phyloP scores from a whole-genome alignment of 2,329 filamentous ascomycete species.

The Hymenoscyphus scutula region DNA sequence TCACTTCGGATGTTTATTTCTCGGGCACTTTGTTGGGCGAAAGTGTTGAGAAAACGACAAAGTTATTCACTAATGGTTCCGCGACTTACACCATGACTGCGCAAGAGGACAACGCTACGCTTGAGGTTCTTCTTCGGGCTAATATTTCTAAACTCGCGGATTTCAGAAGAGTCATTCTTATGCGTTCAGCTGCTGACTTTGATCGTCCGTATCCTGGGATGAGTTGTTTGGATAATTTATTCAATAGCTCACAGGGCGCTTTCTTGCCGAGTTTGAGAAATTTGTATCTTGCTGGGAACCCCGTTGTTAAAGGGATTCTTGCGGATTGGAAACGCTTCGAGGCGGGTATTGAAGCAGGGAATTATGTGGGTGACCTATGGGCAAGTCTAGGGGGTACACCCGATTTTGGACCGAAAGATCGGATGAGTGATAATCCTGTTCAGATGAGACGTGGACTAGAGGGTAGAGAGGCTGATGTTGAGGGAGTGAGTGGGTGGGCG shows the following conservation, averaged over 20 bases:
- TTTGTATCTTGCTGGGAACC: constrained; percentile 60
- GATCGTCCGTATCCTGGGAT: constrained; percentile 61
- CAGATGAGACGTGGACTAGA: not conserved
- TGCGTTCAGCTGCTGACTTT: constrained; percentile 67
- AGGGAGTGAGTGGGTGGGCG: not conserved
- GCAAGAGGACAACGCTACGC: constrained; percentile 67
- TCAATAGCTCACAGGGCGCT: constrained; percentile 57
- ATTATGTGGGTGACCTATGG: constrained; percentile 72
- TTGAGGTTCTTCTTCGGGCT: constrained; percentile 61
- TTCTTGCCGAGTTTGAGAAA: constrained; percentile 62
- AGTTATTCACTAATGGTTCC: constrained; percentile 62
- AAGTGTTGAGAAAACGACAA: constrained; percentile 62
- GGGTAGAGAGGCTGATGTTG: not conserved
- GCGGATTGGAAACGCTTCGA: constrained; percentile 58
- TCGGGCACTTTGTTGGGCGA: constrained; percentile 57
- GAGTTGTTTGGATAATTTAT: constrained; percentile 56
- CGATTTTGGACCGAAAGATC: constrained; percentile 55
- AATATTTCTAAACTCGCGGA: constrained; percentile 57
- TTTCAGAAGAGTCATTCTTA: constrained; percentile 62
- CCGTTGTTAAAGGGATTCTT: constrained; percentile 61
- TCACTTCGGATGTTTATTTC: constrained; percentile 71
- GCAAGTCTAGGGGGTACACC: constrained; percentile 64
- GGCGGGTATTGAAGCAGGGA: constrained; percentile 54
- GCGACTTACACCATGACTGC: constrained; percentile 67
- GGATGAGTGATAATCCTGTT: constrained; percentile 8